These are phyloP conservation scores for Aspergillus unguis DNA, from an alignment of 2,329 filamentous ascomycete genomes.

Conservation along the genomic window DNA sequence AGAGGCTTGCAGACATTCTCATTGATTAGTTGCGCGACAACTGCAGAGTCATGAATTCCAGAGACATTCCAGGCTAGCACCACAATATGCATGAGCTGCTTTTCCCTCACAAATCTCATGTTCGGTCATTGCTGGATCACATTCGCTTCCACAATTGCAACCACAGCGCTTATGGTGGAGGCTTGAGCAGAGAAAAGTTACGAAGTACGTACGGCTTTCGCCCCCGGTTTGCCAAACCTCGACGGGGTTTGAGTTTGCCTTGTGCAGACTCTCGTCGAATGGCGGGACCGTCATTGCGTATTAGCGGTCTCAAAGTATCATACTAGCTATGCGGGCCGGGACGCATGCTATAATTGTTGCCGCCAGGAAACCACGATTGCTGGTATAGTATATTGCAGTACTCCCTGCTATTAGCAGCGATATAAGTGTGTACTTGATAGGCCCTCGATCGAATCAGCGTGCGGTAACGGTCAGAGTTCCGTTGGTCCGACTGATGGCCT, in stretches of 20 bases:
- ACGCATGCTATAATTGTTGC: background rate
- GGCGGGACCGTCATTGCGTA: background rate
- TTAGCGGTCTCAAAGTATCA: background rate
- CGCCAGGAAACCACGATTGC: background rate
- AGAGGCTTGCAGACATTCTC: background rate
- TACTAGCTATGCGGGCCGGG: conserved; percentile 3
- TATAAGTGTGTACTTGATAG: background rate
- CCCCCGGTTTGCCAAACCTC: conserved; percentile 2
- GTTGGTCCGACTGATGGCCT: background rate
- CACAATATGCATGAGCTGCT: conserved; percentile 1
- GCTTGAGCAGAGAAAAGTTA: background rate
- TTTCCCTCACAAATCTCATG: background rate
- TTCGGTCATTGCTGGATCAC: background rate
- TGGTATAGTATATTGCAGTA: background rate
- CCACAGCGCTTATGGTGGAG: background rate
- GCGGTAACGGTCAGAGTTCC: background rate
- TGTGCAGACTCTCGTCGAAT: background rate
- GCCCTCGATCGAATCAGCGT: background rate
- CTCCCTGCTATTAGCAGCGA: conserved; percentile 1
- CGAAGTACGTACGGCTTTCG: background rate
- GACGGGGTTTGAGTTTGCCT: conserved; percentile 1
- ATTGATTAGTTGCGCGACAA: background rate
- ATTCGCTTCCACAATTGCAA: background rate
- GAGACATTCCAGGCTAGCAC: background rate
- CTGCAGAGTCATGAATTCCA: background rate